Evolutionary conservation across 2,329 filamentous ascomycete genomes (phyloP).

Genomic region (Capronia americana): DNA sequence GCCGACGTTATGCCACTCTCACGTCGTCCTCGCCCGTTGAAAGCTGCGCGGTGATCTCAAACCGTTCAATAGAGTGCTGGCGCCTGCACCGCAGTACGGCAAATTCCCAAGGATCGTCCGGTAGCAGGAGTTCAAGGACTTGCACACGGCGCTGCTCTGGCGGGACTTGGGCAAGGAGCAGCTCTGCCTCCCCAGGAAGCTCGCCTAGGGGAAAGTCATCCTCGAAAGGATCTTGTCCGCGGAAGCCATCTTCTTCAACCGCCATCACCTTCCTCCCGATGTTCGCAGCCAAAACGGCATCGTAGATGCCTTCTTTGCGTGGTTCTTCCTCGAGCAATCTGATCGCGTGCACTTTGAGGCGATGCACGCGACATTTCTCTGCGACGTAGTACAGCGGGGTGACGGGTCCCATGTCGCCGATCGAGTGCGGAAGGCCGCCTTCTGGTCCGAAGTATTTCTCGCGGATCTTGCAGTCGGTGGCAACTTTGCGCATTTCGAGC

Average conservation of each 20-base stretch:
- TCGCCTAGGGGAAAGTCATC: not conserved
- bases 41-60: not conserved
- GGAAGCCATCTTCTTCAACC: constrained; percentile 26
- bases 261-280: constrained; percentile 36
- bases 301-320: constrained; percentile 42
- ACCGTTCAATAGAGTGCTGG: not conserved
- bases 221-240: not conserved
- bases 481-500: not conserved
- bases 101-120: constrained; percentile 9
- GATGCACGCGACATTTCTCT: constrained; percentile 45
- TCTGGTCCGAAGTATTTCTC: constrained; percentile 3
- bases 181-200: not conserved
- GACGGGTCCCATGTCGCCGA: constrained; percentile 44
- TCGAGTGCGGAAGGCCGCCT: constrained; percentile 13
- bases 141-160: not conserved
- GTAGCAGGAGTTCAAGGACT: constrained; percentile 5
- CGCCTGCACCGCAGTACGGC: constrained; percentile 1
- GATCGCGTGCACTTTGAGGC: constrained; percentile 42
- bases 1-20: not conserved
- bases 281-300: constrained; percentile 30
- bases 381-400: constrained; percentile 45
- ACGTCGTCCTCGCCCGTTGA: not conserved
- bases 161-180: not conserved
- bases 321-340: constrained; percentile 31
- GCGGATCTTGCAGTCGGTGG: not conserved